phyloP scores from a whole-genome alignment of 2,329 filamentous ascomycete species.

The Ceratocystis cacaofunesta region DNA sequence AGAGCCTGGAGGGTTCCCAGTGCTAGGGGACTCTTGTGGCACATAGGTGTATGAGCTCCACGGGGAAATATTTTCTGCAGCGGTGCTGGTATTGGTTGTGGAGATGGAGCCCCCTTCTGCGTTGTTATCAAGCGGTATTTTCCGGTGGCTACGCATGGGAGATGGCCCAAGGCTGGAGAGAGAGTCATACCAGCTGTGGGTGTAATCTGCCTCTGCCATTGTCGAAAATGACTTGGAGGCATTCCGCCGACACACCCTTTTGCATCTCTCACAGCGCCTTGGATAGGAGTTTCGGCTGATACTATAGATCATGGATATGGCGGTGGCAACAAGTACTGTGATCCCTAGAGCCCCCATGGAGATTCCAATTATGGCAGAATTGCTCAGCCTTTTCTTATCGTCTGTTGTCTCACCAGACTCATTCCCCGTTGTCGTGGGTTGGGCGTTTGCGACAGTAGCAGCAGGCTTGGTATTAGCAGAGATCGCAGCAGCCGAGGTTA shows the following conservation, averaged over 20 bases:
- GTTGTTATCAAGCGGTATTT: not conserved
- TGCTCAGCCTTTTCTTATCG: not conserved
- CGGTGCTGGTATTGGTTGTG: not conserved
- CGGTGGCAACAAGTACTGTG: not conserved
- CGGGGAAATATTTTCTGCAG: not conserved
- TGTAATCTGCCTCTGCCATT: not conserved
- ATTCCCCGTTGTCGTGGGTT: too few species aligned
- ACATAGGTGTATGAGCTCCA: not conserved
- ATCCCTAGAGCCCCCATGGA: constrained; percentile 9
- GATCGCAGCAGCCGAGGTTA: not conserved
- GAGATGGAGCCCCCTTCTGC: not conserved
- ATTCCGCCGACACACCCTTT: not conserved
- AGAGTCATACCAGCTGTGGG: not conserved
- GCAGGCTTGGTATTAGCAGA: not conserved
- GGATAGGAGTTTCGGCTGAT: not conserved
- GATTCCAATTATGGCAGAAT: constrained; percentile 14
- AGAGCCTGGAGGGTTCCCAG: not conserved
- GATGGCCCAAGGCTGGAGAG: not conserved
- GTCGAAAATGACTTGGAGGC: not conserved
- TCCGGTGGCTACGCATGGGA: not conserved
- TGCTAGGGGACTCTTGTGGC: not conserved
- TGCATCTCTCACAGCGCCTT: not conserved
- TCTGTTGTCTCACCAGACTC: not conserved
- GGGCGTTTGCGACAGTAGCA: not conserved
- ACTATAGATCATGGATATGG: not conserved